Evolutionary conservation across 2,329 filamentous ascomycete genomes (phyloP), one percentile per base, ranked within the genome.

Genomic region (Venturiaceae sp.): DNA sequence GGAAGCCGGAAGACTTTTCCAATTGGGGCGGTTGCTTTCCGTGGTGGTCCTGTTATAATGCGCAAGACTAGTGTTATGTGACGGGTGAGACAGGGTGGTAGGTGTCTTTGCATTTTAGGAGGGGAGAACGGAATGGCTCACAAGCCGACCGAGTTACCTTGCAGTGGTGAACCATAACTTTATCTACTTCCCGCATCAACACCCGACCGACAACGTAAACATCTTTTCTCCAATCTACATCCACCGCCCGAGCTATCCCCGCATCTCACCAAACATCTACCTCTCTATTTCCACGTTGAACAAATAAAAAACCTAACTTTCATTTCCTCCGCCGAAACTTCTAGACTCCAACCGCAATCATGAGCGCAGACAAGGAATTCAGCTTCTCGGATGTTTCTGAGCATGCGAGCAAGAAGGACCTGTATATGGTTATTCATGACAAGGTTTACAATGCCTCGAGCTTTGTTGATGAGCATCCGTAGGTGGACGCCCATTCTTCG

Each of bases 391-490:
- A 96, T 75, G 83, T 95, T 75, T 81, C 87, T 63, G 83, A 84
- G 76, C 90, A 95, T 83, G 89, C 87, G 79, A 85, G 83, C 76
- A 96, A 96, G 85, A 96, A 91, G 82, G 91, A 97, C 74, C 79
- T 96, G 64, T 96, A 82, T 79, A 73, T 96, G 69, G 87, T 96
- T 63, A 84, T 99, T 68, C 90, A 97, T 79, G 92, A 96, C 76
- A 96, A 96, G 81, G 86, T 99, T 78, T 99, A 97, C 83, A 84
- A 97, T 75, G 76, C 80, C 72, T 83, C 85, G 69, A 87, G 86
- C 75, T 99, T 99, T 76, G 80, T 97, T 66, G 92, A 97, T 72
- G 94, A 99, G 85, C 94, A 99, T 75, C 94, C 94, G 84, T 87
- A 84, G 65, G 83, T 83, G 41, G 41, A 60, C 26, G 52, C 39